Base-by-base conservation (phyloP, 2,329 filamentous ascomycete genomes). In the Xylaria sp. region DNA sequence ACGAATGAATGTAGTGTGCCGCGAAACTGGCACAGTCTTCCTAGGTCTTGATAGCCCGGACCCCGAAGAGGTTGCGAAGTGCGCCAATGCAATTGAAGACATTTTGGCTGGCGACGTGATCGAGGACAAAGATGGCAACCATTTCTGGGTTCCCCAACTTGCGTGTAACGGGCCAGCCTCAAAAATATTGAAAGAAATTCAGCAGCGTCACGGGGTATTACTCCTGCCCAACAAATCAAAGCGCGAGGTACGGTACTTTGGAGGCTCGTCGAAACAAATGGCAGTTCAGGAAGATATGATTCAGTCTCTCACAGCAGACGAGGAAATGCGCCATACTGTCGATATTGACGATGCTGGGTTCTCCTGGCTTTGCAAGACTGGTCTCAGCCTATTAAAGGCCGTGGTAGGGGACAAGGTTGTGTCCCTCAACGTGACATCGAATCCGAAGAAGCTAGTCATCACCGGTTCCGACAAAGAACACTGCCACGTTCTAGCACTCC, bases 131-230 rank as follows among this genome's bases (percentile, higher is more conserved):
- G 44, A 54, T 15, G 55, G 21, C 31, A 41, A 4, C 8, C 60
- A 55, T 4, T 63, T 63, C 33, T 63, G 60, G 60, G 46, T 51
- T 27, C 44, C 60, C 19, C 33, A 59, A 15, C 60, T 63, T 19
- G 60, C 41, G n/a, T 29, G 5, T 23, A 60, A 63, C 23, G 55
- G 60, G 4, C 7, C 49, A n/a, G 49, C 49, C 27, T 46, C 49
- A 13, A 63, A 60, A 15, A 2, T 38, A 40, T 35, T 63, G 35
- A 54, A 43, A 31, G 60, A 58, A 15, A 59, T 59, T 17, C 60
- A 63, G 38, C 7, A 41, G 38, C 17, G 11, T 1, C 51, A 63
- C 19, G 55, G 19, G 31, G 48, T 63, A 15, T 5, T 63, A 9
- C 55, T 63, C 4, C 25, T 63, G 15, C 35, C 51, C 43, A 63